Percentiles rank a stretch among this genome's conserved stretches.
phyloP scores from a whole-genome alignment of 2,329 filamentous ascomycete genomes.

The Coniella lustricola region DNA sequence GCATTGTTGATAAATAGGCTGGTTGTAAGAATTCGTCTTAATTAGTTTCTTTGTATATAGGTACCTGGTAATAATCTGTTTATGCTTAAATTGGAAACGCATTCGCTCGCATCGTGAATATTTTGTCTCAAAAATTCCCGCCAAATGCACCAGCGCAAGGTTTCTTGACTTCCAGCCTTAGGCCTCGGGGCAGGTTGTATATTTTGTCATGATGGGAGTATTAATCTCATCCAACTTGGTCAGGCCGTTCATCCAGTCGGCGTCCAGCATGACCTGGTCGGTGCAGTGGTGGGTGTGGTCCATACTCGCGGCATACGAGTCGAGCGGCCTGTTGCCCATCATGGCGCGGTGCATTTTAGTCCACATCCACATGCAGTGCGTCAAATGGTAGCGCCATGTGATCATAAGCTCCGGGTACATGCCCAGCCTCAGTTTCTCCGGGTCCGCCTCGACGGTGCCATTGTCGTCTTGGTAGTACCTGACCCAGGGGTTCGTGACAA shows the following conservation, averaged over 20 bases:
- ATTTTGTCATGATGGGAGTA: background rate
- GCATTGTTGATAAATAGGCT: too few species aligned
- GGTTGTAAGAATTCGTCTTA: too few species aligned
- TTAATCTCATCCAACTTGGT: background rate
- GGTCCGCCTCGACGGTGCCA: background rate
- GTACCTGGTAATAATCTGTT: too few species aligned
- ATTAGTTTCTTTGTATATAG: too few species aligned
- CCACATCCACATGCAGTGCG: slow-evolving; percentile 5
- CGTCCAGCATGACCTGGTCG: background rate
- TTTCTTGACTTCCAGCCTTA: background rate
- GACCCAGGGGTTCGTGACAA: background rate
- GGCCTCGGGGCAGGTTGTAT: background rate
- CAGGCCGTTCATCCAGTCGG: background rate
- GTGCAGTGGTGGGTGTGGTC: background rate
- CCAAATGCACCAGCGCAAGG: background rate
- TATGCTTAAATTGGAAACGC: too few species aligned
- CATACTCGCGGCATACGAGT: background rate
- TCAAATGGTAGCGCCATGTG: background rate
- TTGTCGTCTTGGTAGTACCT: background rate
- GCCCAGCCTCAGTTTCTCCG: background rate
- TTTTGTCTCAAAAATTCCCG: background rate
- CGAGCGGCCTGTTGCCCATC: background rate
- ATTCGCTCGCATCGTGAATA: too few species aligned
- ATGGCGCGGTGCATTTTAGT: background rate
- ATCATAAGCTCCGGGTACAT: background rate